These are phyloP conservation scores for Lachancea fermentati DNA, from an alignment of 805 yeast species.

Conservation along the genomic window DNA sequence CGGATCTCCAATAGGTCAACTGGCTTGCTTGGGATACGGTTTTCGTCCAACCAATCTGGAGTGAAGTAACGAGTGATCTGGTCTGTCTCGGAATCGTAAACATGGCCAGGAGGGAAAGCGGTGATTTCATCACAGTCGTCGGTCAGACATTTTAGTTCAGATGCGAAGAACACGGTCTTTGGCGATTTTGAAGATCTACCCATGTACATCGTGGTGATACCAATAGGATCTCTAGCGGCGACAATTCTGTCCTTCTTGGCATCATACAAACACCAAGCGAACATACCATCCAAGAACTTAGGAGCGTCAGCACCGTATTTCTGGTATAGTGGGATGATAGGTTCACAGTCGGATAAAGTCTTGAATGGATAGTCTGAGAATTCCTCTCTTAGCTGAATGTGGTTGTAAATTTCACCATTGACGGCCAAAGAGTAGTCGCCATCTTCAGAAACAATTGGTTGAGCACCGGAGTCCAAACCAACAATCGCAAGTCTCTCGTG, in stretches of 20 bases:
- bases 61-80: conserved; percentile 79
- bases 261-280: conserved; percentile 91
- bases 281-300: conserved; percentile 94
- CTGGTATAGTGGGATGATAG: conserved; percentile 86
- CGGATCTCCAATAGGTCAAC: conserved; percentile 71
- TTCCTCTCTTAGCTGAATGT: conserved; percentile 77
- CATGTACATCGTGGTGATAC: conserved; percentile 93
- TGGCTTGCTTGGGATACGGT: conserved; percentile 65
- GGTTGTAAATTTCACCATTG: conserved; percentile 98
- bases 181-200: conserved; percentile 71
- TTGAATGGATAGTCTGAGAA: conserved; percentile 68
- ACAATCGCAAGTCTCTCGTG: conserved; percentile 98
- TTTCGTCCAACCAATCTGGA: conserved; percentile 93
- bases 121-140: conserved; percentile 91
- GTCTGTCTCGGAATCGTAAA: conserved; percentile 88
- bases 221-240: conserved; percentile 98
- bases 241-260: conserved; percentile 75
- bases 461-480: conserved; percentile 97
- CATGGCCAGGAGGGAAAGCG: conserved; percentile 98
- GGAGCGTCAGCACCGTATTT: conserved; percentile 90
- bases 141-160: conserved; percentile 87
- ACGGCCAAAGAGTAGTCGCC: conserved; percentile 73
- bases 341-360: conserved; percentile 94
- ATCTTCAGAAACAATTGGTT: conserved; percentile 83
- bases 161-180: conserved; percentile 79